Base-by-base conservation (phyloP, 768 basidiomycete species). In the Termitomyces heimii region DNA sequence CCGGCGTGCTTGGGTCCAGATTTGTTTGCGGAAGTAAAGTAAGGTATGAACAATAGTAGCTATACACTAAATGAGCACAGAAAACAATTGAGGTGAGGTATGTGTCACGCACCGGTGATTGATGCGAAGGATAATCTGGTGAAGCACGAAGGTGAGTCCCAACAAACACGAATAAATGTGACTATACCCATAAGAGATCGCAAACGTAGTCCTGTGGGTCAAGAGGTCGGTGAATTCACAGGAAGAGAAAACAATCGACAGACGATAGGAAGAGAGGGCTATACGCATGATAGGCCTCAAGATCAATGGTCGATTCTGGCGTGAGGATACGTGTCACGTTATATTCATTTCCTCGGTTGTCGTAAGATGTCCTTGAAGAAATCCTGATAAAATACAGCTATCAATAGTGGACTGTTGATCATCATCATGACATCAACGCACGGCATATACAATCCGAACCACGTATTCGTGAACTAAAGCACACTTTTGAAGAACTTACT, bases 11-110 rank as follows among this genome's bases (percentile, higher is more conserved):
- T 91, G 89, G 0, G 69, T 71, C 83, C 81, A 86, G 55, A 92
- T 88, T 66, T 90, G 88, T 65, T 89, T 87, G 62, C 89, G 82
- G 79, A 85, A 89, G 71, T 82, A 90, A 29, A 92, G 75, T 67
- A 75, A 69, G 0, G 88, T 81, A 65, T 94, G 92, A 24, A 78
- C 82, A 59, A 90, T 66, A 1, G 86, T 88, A 1, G 89, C 80
- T 0, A 44, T 8, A 13, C n/a, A n/a, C 12, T 9, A 18, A 29
- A 12, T 35, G 12, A 51, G 26, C 4, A 10, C 26, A 40, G 39
- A 22, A n/a, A 26, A 4, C 18, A 12, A 10, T 28, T 5, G 4
- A 26, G 24, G 5, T n/a, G 18, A 24, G 16, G 31, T 8, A 28
- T 28, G 6, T 10, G 16, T 35, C 16, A 54, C 39, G n/a, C 46